Base-by-base conservation (phyloP, 139 green algal genomes). In the Desmodesmus armatus region DNA sequence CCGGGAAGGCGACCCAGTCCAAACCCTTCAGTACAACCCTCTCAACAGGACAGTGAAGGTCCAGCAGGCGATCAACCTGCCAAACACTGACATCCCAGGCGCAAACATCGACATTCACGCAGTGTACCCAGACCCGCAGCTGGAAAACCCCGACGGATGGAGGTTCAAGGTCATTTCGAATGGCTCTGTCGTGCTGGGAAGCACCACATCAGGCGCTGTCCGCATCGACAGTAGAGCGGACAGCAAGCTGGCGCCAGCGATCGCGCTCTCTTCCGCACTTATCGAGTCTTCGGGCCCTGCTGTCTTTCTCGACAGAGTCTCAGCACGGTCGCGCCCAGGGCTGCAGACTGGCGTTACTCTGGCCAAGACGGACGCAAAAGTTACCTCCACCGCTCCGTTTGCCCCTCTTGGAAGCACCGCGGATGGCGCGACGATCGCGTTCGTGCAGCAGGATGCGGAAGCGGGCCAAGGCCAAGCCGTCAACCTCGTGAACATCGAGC, bases 181-280 rank as follows among this genome's bases (percentile, higher is more conserved):
- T 19, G 37, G 35, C 37, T 75, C 67, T 5, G 13, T 75, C 4
- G 67, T 75, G 67, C 37, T 75, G 15, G 37, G 21, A 23, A 17
- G 29, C 35, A 47, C 17, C 37, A 35, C 67, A 33, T 1, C 35
- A 31, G 67, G 19, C 19, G 41, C 51, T 13, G 67, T 4, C 31
- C 37, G 37, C 21, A 31, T 75, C 21, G 6, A 49, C 31, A 53
- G 35, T 25, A 53, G 29, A 19, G 49, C 67, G 31, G 41, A 31
- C 67, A 53, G 37, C 67, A 75, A 75, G 67, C 67, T 75, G 67
- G 67, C 67, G 67, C 67, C 67, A 27, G 67, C 67, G 6, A 51
- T 75, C 17, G 67, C 67, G 17, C 67, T 75, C 35, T n/a, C 67
- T 4, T 31, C 21, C 17, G 67, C 35, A 6, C 31, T 33, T 25